phyloP scores from a whole-genome alignment of 495 filamentous ascomycete genomes.

The Jackrogersella multiformis region DNA sequence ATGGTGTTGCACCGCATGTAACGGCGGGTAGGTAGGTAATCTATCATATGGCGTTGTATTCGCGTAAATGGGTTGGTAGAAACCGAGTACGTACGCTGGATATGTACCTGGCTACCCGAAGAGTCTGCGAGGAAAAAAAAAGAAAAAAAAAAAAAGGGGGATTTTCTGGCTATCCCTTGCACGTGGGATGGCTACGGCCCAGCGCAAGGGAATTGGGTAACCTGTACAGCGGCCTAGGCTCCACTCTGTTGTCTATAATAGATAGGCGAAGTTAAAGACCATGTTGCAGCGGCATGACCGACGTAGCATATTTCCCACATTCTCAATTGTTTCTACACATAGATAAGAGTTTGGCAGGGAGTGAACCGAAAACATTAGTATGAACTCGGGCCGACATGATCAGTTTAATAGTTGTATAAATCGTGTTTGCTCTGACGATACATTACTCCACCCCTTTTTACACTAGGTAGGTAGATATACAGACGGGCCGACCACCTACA shows the following conservation, averaged over 20 bases:
- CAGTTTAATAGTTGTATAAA: slow-evolving; percentile 2
- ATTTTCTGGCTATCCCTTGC: too few relatives aligned
- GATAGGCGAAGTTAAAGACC: too few relatives aligned
- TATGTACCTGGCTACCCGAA: too few relatives aligned
- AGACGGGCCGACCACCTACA: slow-evolving; percentile 11
- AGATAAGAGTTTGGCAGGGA: neutral
- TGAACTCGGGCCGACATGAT: slow-evolving; percentile 3
- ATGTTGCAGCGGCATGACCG: neutral
- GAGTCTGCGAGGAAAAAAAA: too few relatives aligned
- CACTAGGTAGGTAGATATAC: slow-evolving; percentile 11
- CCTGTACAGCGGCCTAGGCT: too few relatives aligned
- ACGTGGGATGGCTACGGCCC: too few relatives aligned
- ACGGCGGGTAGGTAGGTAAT: too few relatives aligned
- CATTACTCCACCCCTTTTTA: neutral
- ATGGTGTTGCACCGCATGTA: neutral
- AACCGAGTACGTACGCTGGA: too few relatives aligned
- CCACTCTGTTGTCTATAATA: too few relatives aligned
- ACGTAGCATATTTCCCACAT: neutral
- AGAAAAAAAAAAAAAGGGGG: too few relatives aligned
- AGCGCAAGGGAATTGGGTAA: too few relatives aligned
- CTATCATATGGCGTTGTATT: neutral
- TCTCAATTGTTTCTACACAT: neutral
- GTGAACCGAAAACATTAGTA: neutral
- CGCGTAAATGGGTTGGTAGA: too few relatives aligned
- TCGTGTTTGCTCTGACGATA: slow-evolving; percentile 10